Evolutionary conservation across 495 filamentous ascomycete species (phyloP).

Genomic region (Lepidopterella palustris): DNA sequence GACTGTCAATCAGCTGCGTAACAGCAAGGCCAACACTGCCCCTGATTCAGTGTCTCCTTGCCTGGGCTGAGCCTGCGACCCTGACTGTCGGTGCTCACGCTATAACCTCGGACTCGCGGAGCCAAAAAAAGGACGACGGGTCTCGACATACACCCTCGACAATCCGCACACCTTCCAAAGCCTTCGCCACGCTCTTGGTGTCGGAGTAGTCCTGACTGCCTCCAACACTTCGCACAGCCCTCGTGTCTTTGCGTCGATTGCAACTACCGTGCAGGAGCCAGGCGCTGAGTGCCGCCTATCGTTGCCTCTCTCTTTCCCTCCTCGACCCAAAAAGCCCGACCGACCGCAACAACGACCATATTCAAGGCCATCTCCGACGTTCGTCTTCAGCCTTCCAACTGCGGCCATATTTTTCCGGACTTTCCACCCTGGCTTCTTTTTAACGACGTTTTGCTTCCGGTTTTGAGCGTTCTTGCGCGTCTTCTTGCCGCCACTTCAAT

Average conservation of each 20-base stretch:
- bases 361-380: neutral
- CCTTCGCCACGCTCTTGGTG: neutral
- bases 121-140: conserved; percentile 1
- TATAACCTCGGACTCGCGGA: conserved; percentile 1
- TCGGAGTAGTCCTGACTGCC: neutral
- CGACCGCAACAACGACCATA: neutral
- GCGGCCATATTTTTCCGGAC: conserved; percentile 12
- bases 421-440: conserved; percentile 12
- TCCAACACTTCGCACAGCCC: neutral
- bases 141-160: neutral
- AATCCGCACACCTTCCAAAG: neutral
- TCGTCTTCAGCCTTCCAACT: conserved; percentile 3
- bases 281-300: neutral
- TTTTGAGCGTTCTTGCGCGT: conserved; percentile 17
- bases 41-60: conserved; percentile 1
- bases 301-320: neutral
- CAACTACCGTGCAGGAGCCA: neutral
- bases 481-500: conserved; percentile 7
- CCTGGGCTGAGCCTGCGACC: conserved; percentile 1
- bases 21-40: neutral
- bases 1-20: neutral
- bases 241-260: neutral
- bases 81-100: neutral
- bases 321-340: neutral
- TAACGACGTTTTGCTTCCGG: conserved; percentile 12